phyloP scores from a whole-genome alignment of 805 yeast genomes.

The Zygotorulaspora chibaensis region DNA sequence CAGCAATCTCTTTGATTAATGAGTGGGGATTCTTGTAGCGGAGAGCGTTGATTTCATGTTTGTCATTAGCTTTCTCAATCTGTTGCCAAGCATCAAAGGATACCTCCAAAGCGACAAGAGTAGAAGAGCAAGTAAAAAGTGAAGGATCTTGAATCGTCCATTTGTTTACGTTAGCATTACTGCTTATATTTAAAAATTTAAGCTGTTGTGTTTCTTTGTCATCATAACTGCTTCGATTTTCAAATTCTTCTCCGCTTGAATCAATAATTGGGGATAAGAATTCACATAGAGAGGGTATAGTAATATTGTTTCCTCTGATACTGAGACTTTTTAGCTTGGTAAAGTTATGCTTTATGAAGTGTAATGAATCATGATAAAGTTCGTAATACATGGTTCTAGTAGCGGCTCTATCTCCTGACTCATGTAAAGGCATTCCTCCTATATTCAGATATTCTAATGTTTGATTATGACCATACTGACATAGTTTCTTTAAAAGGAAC shows the following conservation, averaged over 20 bases:
- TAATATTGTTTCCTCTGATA: conserved; percentile 36
- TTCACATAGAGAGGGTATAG: conserved; percentile 33
- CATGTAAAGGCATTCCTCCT: conserved; percentile 59
- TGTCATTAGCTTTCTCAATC: conserved; percentile 27
- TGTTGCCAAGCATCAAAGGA: conserved; percentile 46
- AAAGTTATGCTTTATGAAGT: conserved; percentile 40
- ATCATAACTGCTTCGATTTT: conserved; percentile 15
- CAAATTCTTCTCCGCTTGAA: not conserved
- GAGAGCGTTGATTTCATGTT: conserved; percentile 25
- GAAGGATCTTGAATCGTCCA: conserved; percentile 53
- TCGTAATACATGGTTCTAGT: conserved; percentile 26
- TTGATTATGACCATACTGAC: conserved; percentile 34
- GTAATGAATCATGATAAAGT: conserved; percentile 33
- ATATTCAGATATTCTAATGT: conserved; percentile 48
- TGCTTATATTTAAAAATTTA: conserved; percentile 61
- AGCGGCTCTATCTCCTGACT: conserved; percentile 26
- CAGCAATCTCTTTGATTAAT: conserved; percentile 21
- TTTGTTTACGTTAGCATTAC: conserved; percentile 53
- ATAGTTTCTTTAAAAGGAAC: conserved; percentile 41
- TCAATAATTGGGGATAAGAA: conserved; percentile 32
- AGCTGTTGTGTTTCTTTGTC: conserved; percentile 33
- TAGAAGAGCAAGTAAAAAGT: conserved; percentile 43
- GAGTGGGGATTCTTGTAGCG: conserved; percentile 21
- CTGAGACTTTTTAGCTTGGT: conserved; percentile 37
- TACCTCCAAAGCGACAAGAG: conserved; percentile 63